A percentile compares a stretch with the other conserved stretches of the same genome.
Conservation (phyloP, 2,329 filamentous ascomycete genomes). For the Phaeosphaeriaceae sp. region DNA sequence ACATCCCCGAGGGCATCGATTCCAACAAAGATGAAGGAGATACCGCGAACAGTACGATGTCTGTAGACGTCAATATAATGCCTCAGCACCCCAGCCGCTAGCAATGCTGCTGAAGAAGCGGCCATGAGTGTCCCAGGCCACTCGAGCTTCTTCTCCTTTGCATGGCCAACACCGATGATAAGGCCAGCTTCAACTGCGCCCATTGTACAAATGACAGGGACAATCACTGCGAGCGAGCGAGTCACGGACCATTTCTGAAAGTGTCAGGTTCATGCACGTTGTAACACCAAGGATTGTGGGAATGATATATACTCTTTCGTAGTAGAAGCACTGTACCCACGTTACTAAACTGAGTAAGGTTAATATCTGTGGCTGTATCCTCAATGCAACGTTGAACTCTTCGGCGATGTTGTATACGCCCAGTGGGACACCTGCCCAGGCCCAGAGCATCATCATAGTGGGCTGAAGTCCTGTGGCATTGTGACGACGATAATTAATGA, state of each 20-base stretch:
- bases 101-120: constrained; percentile 65
- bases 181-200: constrained; percentile 65
- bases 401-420: constrained; percentile 66
- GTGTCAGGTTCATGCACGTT: background rate
- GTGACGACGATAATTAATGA: constrained; percentile 71
- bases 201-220: constrained; percentile 62
- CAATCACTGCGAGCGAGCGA: constrained; percentile 57
- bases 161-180: constrained; percentile 61
- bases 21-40: constrained; percentile 73
- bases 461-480: constrained; percentile 69
- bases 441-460: constrained; percentile 76
- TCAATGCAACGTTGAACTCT: constrained; percentile 60
- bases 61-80: constrained; percentile 74
- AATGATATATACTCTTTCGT: constrained; percentile 48
- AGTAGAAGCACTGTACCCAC: constrained; percentile 64
- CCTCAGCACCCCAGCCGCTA: constrained; percentile 69
- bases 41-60: constrained; percentile 70
- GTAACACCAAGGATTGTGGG: background rate
- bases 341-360: constrained; percentile 59
- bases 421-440: constrained; percentile 70
- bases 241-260: constrained; percentile 59
- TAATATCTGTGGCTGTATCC: constrained; percentile 64
- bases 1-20: constrained; percentile 74
- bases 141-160: constrained; percentile 52
- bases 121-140: constrained; percentile 74